phyloP scores from a whole-genome alignment of 305 asterid genomes.

The Fraxinus greggii region DNA sequence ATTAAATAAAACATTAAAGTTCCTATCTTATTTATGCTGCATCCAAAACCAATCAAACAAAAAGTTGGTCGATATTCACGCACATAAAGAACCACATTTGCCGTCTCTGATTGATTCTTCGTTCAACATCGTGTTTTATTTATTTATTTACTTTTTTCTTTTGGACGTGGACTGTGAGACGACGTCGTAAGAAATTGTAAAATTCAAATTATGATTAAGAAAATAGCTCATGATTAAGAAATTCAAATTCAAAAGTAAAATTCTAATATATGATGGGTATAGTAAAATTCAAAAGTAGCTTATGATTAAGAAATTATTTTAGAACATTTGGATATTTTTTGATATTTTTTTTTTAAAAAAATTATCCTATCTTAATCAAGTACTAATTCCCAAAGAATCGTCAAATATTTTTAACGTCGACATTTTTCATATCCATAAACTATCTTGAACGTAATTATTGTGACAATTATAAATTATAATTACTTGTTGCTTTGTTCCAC shows the following conservation, averaged over 20 bases:
- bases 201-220: too few species aligned
- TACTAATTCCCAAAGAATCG: neutral
- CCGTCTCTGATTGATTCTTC: constrained; percentile 31
- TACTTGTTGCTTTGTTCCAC: neutral
- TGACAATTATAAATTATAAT: neutral
- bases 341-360: too few species aligned
- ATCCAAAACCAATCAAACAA: constrained; percentile 23
- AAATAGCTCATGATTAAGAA: too few species aligned
- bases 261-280: too few species aligned
- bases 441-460: neutral
- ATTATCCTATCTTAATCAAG: too few species aligned
- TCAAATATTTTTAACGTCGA: neutral
- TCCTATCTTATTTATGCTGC: constrained; percentile 24
- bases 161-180: neutral
- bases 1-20: constrained; percentile 26
- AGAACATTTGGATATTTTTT: too few species aligned
- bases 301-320: too few species aligned
- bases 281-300: too few species aligned
- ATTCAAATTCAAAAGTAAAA: too few species aligned
- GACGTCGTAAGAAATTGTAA: too few species aligned
- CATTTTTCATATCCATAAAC: neutral
- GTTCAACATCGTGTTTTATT: constrained; percentile 21
- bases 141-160: too few species aligned
- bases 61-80: constrained; percentile 21
- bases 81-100: constrained; percentile 35